A percentile compares a stretch with the other conserved stretches of the same genome.
Conservation (phyloP, 2,329 filamentous ascomycete genomes). For the Fusarium buxicola region DNA sequence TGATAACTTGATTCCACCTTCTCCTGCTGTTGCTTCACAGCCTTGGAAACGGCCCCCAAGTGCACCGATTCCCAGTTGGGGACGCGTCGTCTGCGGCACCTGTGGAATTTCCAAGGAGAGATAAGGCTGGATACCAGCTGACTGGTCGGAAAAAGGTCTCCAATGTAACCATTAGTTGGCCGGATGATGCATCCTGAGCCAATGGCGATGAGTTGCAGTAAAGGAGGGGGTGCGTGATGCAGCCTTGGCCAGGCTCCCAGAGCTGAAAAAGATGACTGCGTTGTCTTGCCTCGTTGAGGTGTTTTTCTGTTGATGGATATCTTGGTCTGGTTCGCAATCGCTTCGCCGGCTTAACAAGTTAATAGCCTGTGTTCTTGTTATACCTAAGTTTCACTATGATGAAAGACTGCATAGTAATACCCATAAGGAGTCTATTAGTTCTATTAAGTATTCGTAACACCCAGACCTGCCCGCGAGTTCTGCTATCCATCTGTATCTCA, state of each 20-base stretch:
- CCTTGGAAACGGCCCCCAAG: slow-evolving; percentile 15
- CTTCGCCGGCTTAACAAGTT: neutral
- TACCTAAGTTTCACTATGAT: neutral
- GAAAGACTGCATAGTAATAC: too few relatives aligned
- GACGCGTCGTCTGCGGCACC: slow-evolving; percentile 16
- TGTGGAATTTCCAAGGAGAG: slow-evolving; percentile 14
- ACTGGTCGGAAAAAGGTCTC: slow-evolving; percentile 1
- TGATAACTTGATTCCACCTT: slow-evolving; percentile 29
- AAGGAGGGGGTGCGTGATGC: slow-evolving; percentile 37
- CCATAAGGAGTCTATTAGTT: too few relatives aligned
- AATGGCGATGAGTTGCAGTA: slow-evolving; percentile 19
- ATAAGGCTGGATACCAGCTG: slow-evolving; percentile 12
- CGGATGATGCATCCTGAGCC: slow-evolving; percentile 12
- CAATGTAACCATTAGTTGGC: slow-evolving; percentile 34
- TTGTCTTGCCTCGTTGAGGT: slow-evolving; percentile 27
- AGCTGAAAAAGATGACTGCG: slow-evolving; percentile 34
- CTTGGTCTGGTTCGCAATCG: slow-evolving; percentile 28
- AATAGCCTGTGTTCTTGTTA: neutral
- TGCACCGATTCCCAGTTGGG: too few relatives aligned
- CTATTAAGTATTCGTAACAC: too few relatives aligned
- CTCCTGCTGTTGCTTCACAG: slow-evolving; percentile 10
- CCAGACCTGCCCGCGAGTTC: too few relatives aligned
- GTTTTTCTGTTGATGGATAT: slow-evolving; percentile 2
- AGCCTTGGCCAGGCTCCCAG: slow-evolving; percentile 38
- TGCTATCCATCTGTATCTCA: too few relatives aligned